phyloP scores from a whole-genome alignment of 176 grass and related monocot genomes.

The Oryza coarctata region DNA sequence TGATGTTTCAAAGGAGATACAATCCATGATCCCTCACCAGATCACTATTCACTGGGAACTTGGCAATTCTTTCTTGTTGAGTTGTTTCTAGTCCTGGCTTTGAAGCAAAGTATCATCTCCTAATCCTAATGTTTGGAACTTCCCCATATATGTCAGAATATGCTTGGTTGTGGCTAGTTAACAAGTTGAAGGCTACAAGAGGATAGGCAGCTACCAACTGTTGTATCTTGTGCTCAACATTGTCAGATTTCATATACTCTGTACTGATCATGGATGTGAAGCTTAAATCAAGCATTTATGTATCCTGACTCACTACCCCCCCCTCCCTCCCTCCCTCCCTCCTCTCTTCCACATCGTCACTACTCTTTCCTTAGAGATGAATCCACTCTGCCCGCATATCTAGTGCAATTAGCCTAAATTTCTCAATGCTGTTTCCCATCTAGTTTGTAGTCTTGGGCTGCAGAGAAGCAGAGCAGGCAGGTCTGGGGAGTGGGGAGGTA shows the following conservation, averaged over 20 bases:
- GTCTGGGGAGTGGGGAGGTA: background rate
- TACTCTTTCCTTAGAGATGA: background rate
- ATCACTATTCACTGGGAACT: background rate
- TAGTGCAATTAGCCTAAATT: background rate
- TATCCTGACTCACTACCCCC: background rate
- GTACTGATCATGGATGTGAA: background rate
- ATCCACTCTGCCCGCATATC: background rate
- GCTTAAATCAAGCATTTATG: background rate
- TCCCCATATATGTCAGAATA: background rate
- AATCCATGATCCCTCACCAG: background rate
- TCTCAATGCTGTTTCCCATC: background rate
- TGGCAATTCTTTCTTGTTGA: background rate
- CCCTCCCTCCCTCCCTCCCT: too few relatives aligned
- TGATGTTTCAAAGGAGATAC: background rate
- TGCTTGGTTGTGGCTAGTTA: background rate
- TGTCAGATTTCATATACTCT: background rate
- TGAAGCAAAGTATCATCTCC: background rate
- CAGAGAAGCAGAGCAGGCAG: background rate
- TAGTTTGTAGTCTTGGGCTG: background rate
- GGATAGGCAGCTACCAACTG: background rate
- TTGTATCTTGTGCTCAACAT: background rate
- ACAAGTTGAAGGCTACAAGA: background rate
- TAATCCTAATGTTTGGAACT: background rate
- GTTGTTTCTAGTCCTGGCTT: background rate
- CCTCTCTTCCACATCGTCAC: background rate